phyloP scores from a whole-genome alignment of 768 basidiomycete species.

The Serpula lacrymans region DNA sequence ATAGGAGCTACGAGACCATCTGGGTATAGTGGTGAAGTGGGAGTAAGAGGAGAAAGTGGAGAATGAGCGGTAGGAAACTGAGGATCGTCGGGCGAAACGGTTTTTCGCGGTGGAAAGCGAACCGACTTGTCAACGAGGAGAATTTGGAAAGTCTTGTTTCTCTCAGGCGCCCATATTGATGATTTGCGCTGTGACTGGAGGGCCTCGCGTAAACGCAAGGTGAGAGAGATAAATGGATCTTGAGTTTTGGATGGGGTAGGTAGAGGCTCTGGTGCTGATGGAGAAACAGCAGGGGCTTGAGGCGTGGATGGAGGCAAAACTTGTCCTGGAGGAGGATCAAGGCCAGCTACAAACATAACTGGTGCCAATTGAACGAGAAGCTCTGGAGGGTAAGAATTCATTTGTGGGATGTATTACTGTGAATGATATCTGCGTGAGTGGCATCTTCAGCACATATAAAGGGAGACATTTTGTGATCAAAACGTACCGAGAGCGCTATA shows the following conservation, averaged over 20 bases:
- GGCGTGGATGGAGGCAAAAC: slow-evolving; percentile 11
- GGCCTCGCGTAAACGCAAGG: slow-evolving; percentile 62
- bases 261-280: slow-evolving; percentile 20
- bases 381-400: slow-evolving; percentile 94
- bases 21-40: slow-evolving; percentile 85
- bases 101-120: slow-evolving; percentile 86
- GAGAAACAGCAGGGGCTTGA: slow-evolving; percentile 13
- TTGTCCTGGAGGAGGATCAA: slow-evolving; percentile 38
- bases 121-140: slow-evolving; percentile 81
- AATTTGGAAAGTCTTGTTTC: slow-evolving; percentile 73
- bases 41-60: slow-evolving; percentile 88
- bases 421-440: no score
- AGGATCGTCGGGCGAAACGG: slow-evolving; percentile 55
- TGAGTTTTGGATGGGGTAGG: slow-evolving; percentile 32
- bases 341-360: slow-evolving; percentile 92
- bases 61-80: slow-evolving; percentile 67
- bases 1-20: slow-evolving; percentile 97
- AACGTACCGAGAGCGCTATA: no score
- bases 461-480: no score
- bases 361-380: slow-evolving; percentile 86
- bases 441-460: no score
- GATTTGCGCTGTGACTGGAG: slow-evolving; percentile 61
- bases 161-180: slow-evolving; percentile 72
- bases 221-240: slow-evolving; percentile 62
- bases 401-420: slow-evolving; percentile 32